Percentiles rank a stretch among this genome's conserved stretches.
phyloP scores from a whole-genome alignment of 495 filamentous ascomycete species.

The Cercophora scortea region DNA sequence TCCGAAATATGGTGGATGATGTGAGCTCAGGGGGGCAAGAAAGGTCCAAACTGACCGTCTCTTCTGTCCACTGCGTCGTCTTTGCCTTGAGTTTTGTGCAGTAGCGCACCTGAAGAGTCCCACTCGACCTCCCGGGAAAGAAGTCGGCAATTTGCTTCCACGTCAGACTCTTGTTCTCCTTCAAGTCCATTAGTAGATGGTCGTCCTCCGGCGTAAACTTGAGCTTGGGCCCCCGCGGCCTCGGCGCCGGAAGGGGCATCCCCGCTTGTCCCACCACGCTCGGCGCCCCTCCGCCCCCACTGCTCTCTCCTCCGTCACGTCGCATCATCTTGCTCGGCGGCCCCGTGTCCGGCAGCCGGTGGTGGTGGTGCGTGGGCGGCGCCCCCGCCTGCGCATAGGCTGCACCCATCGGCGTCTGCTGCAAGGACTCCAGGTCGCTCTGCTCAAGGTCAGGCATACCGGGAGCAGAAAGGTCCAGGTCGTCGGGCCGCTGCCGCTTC shows the following conservation, averaged over 20 bases:
- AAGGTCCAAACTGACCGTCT: conserved; percentile 56
- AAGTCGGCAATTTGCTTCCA: conserved; percentile 97
- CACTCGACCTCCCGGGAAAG: conserved; percentile 80
- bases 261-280: conserved; percentile 74
- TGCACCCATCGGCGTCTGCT: conserved; percentile 37
- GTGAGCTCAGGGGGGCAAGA: not conserved
- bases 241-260: conserved; percentile 70
- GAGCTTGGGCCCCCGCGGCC: conserved; percentile 74
- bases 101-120: conserved; percentile 86
- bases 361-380: conserved; percentile 59
- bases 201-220: conserved; percentile 91
- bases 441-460: conserved; percentile 42
- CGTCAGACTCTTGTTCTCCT: conserved; percentile 84
- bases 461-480: conserved; percentile 42
- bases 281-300: conserved; percentile 43
- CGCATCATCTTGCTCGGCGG: conserved; percentile 50
- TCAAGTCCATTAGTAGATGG: conserved; percentile 72
- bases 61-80: conserved; percentile 84
- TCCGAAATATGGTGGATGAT: not conserved
- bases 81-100: conserved; percentile 91
- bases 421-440: conserved; percentile 40
- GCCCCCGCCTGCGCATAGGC: conserved; percentile 32
- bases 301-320: conserved; percentile 40
- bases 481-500: conserved; percentile 40
- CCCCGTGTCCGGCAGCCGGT: conserved; percentile 59